A percentile compares a stretch with the other conserved stretches of the same genome.
Evolutionary conservation across 176 grass and related monocot genomes (phyloP).

Genomic region (Thinopyrum elongatum): DNA sequence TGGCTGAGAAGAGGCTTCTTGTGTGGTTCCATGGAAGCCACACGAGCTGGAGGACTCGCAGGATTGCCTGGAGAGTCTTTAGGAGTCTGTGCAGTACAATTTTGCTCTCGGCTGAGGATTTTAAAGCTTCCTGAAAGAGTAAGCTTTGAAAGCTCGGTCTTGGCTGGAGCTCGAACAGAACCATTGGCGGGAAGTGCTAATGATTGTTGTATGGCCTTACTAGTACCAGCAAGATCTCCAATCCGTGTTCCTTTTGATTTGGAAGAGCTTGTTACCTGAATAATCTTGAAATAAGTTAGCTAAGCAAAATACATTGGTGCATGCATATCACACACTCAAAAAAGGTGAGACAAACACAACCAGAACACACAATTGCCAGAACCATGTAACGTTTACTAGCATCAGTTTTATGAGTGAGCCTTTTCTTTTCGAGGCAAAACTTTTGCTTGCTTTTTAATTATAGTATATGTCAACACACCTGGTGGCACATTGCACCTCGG

Average conservation of each 20-base stretch:
- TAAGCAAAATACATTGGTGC: neutral
- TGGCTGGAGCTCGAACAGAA: slow-evolving; percentile 41
- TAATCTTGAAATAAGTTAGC: slow-evolving; percentile 24
- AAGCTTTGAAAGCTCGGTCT: slow-evolving; percentile 51
- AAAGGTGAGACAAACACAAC: slow-evolving; percentile 3
- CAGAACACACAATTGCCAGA: neutral
- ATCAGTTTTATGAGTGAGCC: neutral
- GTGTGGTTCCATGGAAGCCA: slow-evolving; percentile 22
- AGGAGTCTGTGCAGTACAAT: slow-evolving; percentile 17
- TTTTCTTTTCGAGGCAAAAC: neutral
- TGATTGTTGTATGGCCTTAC: slow-evolving; percentile 39
- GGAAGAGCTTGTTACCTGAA: slow-evolving; percentile 44
- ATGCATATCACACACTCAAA: slow-evolving; percentile 6
- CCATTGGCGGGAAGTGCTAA: slow-evolving; percentile 25
- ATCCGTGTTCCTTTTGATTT: slow-evolving; percentile 52
- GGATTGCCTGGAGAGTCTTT: slow-evolving; percentile 42
- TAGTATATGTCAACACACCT: neutral
- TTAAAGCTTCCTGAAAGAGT: slow-evolving; percentile 51
- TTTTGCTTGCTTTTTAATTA: neutral
- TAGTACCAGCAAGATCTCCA: slow-evolving; percentile 44
- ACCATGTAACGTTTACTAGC: neutral
- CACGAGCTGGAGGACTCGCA: slow-evolving; percentile 34
- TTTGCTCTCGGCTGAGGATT: slow-evolving; percentile 67
- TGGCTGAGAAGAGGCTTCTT: slow-evolving; percentile 41
- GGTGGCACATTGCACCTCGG: neutral